Conservation (phyloP, 1,284 basidiomycete species). For the Cutaneotrichosporon sp. region DNA sequence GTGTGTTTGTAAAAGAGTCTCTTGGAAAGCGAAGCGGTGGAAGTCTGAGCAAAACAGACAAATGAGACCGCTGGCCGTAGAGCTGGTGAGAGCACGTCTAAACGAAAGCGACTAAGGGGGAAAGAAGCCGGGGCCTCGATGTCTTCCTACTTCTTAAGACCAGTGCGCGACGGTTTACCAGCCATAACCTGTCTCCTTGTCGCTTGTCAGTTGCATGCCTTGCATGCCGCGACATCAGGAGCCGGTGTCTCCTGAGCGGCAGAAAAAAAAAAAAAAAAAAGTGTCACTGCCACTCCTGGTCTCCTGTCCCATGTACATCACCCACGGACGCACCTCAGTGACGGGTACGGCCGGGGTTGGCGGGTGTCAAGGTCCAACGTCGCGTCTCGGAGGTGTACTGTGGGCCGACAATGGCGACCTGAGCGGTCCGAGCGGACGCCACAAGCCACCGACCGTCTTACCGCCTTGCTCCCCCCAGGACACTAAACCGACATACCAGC, state of each 20-base stretch:
- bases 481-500: neutral
- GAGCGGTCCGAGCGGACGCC: neutral
- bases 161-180: neutral
- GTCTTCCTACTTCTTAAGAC: slow-evolving; percentile 3
- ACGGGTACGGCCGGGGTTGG: neutral
- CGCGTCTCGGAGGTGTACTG: neutral
- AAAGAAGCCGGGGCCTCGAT: slow-evolving; percentile 1
- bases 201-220: slow-evolving; percentile 2
- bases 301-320: neutral
- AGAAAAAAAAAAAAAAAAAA: neutral
- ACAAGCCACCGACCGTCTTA: neutral
- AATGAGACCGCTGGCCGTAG: slow-evolving; percentile 1
- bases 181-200: neutral
- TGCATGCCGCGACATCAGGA: neutral
- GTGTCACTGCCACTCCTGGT: neutral
- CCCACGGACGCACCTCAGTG: neutral
- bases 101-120: slow-evolving; percentile 2
- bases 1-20: neutral
- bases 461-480: neutral
- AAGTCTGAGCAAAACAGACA: slow-evolving; percentile 9
- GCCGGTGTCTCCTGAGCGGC: neutral
- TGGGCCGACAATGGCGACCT: neutral
- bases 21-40: neutral
- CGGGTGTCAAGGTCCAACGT: neutral
- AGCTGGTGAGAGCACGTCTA: slow-evolving; percentile 3